phyloP scores from a whole-genome alignment of 116 monocot species.

The Zostera marina region DNA sequence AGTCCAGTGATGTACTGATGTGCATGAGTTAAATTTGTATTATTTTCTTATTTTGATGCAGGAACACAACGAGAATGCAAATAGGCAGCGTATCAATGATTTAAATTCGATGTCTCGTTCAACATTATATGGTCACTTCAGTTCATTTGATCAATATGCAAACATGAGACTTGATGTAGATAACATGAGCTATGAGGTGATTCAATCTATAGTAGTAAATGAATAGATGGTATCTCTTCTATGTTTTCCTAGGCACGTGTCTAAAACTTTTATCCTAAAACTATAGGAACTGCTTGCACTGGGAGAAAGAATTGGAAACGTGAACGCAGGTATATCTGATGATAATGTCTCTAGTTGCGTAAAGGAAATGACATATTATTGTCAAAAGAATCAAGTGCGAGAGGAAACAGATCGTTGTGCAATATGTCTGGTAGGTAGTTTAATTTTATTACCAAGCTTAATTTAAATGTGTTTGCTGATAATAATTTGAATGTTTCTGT shows the following conservation, averaged over 20 bases:
- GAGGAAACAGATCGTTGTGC: conserved; percentile 22
- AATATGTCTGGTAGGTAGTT: conserved; percentile 37
- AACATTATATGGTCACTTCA: conserved; percentile 18
- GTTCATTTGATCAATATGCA: conserved; percentile 48
- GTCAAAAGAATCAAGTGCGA: background rate
- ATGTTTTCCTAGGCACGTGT: background rate
- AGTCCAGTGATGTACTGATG: background rate
- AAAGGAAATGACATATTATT: conserved; percentile 15
- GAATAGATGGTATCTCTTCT: background rate
- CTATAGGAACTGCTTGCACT: conserved; percentile 68
- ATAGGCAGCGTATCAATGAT: conserved; percentile 2
- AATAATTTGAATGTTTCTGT: background rate
- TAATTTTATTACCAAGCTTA: background rate
- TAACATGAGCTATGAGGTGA: conserved; percentile 93
- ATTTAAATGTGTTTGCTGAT: background rate
- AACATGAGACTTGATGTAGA: conserved; percentile 84
- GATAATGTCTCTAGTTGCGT: conserved; percentile 28
- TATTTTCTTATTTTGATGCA: conserved; percentile 9
- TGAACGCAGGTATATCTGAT: conserved; percentile 47
- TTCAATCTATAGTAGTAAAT: background rate
- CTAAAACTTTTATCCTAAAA: background rate
- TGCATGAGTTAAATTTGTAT: background rate
- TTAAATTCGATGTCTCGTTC: too few relatives aligned
- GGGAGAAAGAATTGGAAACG: conserved; percentile 71
- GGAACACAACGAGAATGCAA: conserved; percentile 7